Conservation (phyloP, 83 land plant genomes). For the Diphasiastrum complanatum region DNA sequence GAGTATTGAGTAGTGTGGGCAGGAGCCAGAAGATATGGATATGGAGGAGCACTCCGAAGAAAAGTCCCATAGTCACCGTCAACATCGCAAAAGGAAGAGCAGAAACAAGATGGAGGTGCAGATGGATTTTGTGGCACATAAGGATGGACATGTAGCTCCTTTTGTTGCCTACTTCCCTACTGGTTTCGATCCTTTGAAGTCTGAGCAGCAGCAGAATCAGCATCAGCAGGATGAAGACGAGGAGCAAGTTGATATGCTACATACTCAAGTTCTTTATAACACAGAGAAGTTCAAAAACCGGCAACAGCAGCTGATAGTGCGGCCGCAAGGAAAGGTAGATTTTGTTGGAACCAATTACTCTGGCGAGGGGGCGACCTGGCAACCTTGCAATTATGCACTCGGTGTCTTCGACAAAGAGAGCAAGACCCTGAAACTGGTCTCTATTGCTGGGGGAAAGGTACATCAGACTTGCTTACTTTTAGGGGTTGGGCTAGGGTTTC, state of each 20-base stretch:
- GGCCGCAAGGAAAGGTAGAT: conserved; percentile 42
- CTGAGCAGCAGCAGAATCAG: background rate
- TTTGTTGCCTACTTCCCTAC: conserved; percentile 79
- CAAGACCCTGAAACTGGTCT: conserved; percentile 53
- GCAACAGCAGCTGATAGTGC: conserved; percentile 54
- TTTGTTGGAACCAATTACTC: conserved; percentile 63
- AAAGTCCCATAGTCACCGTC: too few relatives aligned
- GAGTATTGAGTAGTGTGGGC: too few relatives aligned
- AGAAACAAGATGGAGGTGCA: conserved; percentile 26
- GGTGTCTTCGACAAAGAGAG: conserved; percentile 76
- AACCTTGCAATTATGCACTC: conserved; percentile 60
- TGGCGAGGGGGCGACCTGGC: conserved; percentile 57
- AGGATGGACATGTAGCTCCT: conserved; percentile 37
- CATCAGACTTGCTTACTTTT: background rate
- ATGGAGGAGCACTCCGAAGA: too few relatives aligned
- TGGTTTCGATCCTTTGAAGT: conserved; percentile 44
- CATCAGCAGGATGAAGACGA: conserved; percentile 3
- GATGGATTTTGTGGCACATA: conserved; percentile 34
- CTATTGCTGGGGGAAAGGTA: conserved; percentile 72
- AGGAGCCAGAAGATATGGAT: too few relatives aligned
- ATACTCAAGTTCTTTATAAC: conserved; percentile 38
- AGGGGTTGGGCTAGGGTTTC: background rate
- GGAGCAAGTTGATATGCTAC: conserved; percentile 5
- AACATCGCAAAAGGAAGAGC: conserved; percentile 38
- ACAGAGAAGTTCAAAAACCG: conserved; percentile 17